Evolutionary conservation across 345 rosid species (phyloP).

Genomic region (Linum trigynum): DNA sequence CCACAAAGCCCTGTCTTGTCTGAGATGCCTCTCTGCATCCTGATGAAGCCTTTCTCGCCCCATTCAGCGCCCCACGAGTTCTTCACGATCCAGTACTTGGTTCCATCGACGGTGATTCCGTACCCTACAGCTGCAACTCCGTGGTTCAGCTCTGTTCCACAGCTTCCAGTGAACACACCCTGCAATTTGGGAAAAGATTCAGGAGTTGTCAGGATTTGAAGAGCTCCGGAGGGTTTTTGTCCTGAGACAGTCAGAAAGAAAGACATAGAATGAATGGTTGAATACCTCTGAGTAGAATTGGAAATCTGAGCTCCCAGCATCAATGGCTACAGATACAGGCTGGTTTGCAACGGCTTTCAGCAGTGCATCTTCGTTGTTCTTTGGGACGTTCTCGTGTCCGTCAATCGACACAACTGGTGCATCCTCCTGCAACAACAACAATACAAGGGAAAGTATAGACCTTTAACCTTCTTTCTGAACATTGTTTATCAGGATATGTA

Average conservation of each 20-base stretch:
- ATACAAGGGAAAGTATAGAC: background rate
- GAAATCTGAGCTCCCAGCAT: conserved; percentile 62
- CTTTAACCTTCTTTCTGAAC: background rate
- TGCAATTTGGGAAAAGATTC: conserved; percentile 7
- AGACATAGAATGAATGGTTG: too few species aligned
- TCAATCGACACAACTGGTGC: conserved; percentile 27
- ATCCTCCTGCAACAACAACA: conserved; percentile 19
- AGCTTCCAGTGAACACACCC: conserved; percentile 58
- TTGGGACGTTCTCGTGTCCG: conserved; percentile 38
- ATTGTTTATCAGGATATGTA: background rate
- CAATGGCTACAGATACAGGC: conserved; percentile 66
- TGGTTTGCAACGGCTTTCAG: conserved; percentile 45
- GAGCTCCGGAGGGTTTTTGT: background rate
- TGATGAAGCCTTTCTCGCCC: conserved; percentile 72
- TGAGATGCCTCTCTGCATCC: conserved; percentile 45
- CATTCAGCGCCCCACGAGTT: conserved; percentile 66
- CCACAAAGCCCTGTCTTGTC: conserved; percentile 54
- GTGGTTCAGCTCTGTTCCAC: conserved; percentile 51
- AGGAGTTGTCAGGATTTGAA: background rate
- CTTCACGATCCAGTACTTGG: conserved; percentile 58
- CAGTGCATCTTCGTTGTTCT: conserved; percentile 34
- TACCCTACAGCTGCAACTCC: conserved; percentile 57
- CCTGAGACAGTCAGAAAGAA: background rate
- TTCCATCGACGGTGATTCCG: conserved; percentile 46
- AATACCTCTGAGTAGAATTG: conserved; percentile 75